Conservation (phyloP, 257 asterid genomes). For the Penstemon davidsonii region DNA sequence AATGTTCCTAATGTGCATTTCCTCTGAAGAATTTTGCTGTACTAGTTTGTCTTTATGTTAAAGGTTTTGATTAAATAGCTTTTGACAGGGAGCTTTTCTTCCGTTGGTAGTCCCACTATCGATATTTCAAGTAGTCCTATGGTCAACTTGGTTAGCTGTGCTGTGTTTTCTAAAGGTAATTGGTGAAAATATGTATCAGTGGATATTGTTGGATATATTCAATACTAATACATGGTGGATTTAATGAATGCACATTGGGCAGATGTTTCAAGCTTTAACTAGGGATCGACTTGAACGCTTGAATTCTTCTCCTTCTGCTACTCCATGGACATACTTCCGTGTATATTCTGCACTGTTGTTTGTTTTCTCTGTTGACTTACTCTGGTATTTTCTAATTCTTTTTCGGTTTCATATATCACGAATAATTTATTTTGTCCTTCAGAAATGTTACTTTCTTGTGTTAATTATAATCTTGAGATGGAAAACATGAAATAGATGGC, state of each 20-base stretch:
- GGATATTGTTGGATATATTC: no score
- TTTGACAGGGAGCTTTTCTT: no score
- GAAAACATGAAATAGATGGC: conserved; percentile 17
- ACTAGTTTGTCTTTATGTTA: conserved; percentile 8
- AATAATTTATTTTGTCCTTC: not conserved
- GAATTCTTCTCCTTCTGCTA: conserved; percentile 91
- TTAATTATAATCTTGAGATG: conserved; percentile 4
- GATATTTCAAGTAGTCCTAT: no score
- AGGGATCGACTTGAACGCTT: conserved; percentile 92
- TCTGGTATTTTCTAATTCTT: conserved; percentile 57
- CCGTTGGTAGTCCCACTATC: no score
- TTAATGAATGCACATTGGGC: conserved; percentile 35
- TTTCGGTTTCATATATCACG: conserved; percentile 19
- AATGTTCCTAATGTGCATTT: not conserved
- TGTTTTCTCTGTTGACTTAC: conserved; percentile 70
- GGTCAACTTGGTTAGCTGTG: no score
- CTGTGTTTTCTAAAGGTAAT: no score
- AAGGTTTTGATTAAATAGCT: no score
- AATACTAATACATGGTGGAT: not conserved
- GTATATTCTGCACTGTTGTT: conserved; percentile 82
- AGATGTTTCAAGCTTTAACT: conserved; percentile 98
- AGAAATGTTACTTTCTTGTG: conserved; percentile 2
- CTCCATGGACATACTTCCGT: conserved; percentile 88
- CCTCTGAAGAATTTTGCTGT: conserved; percentile 1
- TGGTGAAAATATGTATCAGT: no score